Base-by-base conservation (phyloP, 1,284 basidiomycete genomes). In the Ganoderma resinaceum region DNA sequence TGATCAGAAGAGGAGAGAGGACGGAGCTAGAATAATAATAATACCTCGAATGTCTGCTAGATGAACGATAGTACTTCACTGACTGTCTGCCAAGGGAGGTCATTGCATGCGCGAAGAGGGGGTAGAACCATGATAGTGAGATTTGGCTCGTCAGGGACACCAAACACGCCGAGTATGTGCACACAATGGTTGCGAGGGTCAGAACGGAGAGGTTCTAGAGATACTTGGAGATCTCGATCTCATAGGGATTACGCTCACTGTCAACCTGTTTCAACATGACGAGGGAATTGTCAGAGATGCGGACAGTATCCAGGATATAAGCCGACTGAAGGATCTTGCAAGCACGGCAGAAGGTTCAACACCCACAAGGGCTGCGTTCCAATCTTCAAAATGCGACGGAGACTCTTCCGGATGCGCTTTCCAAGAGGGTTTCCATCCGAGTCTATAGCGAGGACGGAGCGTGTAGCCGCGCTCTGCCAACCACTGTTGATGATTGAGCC, bases 141-240 rank as follows among this genome's bases (percentile, higher is more conserved):
- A 2, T 73, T 43, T 2, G 53, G 16, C 6, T 66, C 65, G 5
- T 42, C 11, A 1, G 60, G 61, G n/a, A 43, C 61, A 31, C 33
- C 26, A 3, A 80, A 65, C 0, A 70, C 57, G 1, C 78, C 78
- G 33, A 78, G 61, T 5, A 81, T 29, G 0, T 75, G 78, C 1
- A 75, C 74, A 23, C 66, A 73, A 52, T 79, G 79, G 42, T 80
- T 80, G 12, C 65, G 61, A 2, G 77, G 69, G 52, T 79, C 70
- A 0, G 68, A 61, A 1, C 31, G 59, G 6, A 76, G 63, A 0
- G 63, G 67, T n/a, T 70, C 68, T 4, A 52, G 12, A 52, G 46
- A 14, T 52, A 67, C 29, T 37, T 35, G 23, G 40, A 65, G 2
- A 80, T 72, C 4, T 63, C 66, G 29, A 71, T 52, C 55, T 78